Conservation (phyloP, 768 basidiomycete species). For the Calocybe gangraenosa region DNA sequence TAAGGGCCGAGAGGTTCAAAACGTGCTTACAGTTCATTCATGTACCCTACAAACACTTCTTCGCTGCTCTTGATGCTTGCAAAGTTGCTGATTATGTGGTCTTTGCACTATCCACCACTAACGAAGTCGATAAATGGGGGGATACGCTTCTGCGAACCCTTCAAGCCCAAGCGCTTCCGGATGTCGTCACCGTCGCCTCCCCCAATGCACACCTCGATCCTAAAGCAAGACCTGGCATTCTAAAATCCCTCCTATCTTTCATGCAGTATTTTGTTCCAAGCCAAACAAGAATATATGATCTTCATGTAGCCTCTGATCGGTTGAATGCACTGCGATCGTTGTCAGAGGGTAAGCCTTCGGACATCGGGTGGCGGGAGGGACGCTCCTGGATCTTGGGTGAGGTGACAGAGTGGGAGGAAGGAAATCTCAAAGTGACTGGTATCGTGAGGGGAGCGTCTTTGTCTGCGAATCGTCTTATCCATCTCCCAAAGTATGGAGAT, state of each 20-base stretch:
- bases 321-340: slow-evolving; percentile 71
- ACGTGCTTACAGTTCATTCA: slow-evolving; percentile 86
- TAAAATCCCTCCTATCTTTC: slow-evolving; percentile 91
- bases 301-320: slow-evolving; percentile 58
- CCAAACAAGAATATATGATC: slow-evolving; percentile 72
- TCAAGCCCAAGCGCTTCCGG: slow-evolving; percentile 88
- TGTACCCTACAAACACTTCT: slow-evolving; percentile 67
- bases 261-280: slow-evolving; percentile 91
- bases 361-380: slow-evolving; percentile 80
- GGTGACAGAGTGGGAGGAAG: slow-evolving; percentile 54
- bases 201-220: slow-evolving; percentile 48
- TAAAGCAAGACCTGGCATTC: slow-evolving; percentile 62
- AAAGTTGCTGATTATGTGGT: slow-evolving; percentile 90
- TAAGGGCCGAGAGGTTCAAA: slow-evolving; percentile 84
- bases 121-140: slow-evolving; percentile 83
- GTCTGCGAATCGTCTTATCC: slow-evolving; percentile 81
- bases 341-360: slow-evolving; percentile 79
- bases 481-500: slow-evolving; percentile 86
- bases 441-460: slow-evolving; percentile 76
- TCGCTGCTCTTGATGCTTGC: slow-evolving; percentile 77
- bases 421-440: slow-evolving; percentile 74
- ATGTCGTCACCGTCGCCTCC: slow-evolving; percentile 72
- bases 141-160: slow-evolving; percentile 84
- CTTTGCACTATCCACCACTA: slow-evolving; percentile 72
- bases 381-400: slow-evolving; percentile 73